phyloP scores from a whole-genome alignment of 2,329 filamentous ascomycete species.

The Amylocarpus encephaloides region DNA sequence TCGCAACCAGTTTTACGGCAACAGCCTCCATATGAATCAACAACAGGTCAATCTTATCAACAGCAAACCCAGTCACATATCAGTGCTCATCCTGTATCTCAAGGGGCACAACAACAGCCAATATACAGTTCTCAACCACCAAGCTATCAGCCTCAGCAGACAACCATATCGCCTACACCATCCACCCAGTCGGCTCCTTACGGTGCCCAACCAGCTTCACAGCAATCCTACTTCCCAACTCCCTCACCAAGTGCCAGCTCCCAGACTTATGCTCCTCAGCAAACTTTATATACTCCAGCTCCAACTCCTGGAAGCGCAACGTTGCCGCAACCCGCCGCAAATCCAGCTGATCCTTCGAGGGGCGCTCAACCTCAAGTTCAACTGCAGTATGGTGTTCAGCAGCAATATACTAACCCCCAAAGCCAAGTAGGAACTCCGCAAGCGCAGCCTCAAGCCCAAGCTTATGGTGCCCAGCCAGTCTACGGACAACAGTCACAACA shows the following conservation, averaged over 20 bases:
- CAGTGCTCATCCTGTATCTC: not conserved
- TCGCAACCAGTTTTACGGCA: not conserved
- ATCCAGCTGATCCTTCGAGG: not conserved
- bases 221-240: constrained; percentile 1
- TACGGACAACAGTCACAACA: not conserved
- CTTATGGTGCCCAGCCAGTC: not conserved
- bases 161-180: not conserved
- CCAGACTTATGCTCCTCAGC: not conserved
- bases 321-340: not conserved
- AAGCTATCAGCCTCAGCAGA: not conserved
- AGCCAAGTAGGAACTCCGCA: not conserved
- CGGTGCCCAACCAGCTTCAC: not conserved
- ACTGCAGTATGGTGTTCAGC: not conserved
- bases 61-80: not conserved
- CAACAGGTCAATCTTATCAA: not conserved
- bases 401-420: not conserved
- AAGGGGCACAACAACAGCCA: not conserved
- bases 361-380: not conserved
- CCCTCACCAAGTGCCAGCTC: not conserved
- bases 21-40: not conserved
- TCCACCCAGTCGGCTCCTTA: not conserved
- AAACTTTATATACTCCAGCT: not conserved
- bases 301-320: not conserved
- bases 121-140: not conserved
- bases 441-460: not conserved